Conservation (phyloP, 208 protist genomes). For the Sergeia podlipaevii region DNA sequence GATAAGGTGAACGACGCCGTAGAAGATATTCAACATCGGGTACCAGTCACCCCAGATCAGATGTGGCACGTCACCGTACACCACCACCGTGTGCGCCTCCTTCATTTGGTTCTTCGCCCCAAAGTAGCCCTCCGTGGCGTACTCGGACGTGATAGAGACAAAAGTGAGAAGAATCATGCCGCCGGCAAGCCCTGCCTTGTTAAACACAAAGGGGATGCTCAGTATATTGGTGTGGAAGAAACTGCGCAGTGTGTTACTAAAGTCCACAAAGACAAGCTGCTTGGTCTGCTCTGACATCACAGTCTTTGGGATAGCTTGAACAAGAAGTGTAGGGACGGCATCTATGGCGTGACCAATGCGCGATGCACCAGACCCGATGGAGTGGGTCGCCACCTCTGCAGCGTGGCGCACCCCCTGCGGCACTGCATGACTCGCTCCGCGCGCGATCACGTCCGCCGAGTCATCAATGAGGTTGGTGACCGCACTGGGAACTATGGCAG, state of each 20-base stretch:
- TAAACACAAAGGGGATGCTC: constrained; percentile 48
- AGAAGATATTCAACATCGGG: constrained; percentile 48
- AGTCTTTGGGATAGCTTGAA: constrained; percentile 25
- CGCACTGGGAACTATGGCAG: constrained; percentile 16
- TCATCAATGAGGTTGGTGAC: constrained; percentile 7
- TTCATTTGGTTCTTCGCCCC: constrained; percentile 52
- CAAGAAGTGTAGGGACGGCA: constrained; percentile 23
- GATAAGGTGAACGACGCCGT: constrained; percentile 47
- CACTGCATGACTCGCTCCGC: constrained; percentile 1
- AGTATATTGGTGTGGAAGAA: constrained; percentile 59
- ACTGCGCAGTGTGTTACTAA: constrained; percentile 43
- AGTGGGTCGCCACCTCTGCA: not conserved
- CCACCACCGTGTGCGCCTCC: constrained; percentile 27
- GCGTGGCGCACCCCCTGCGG: no score
- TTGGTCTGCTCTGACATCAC: constrained; percentile 45
- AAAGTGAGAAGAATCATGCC: constrained; percentile 42
- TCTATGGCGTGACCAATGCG: constrained; percentile 27
- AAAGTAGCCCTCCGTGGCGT: constrained; percentile 55
- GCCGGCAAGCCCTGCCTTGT: constrained; percentile 37
- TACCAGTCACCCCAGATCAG: constrained; percentile 41
- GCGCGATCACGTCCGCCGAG: constrained; percentile 10
- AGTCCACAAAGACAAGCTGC: constrained; percentile 43
- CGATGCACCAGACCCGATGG: not conserved
- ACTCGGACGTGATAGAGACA: constrained; percentile 40
- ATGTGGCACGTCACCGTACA: constrained; percentile 42